A percentile compares a stretch with the other conserved stretches of the same genome.
Conservation (phyloP, 2,329 filamentous ascomycete species). For the Neopestalotiopsis sp. region DNA sequence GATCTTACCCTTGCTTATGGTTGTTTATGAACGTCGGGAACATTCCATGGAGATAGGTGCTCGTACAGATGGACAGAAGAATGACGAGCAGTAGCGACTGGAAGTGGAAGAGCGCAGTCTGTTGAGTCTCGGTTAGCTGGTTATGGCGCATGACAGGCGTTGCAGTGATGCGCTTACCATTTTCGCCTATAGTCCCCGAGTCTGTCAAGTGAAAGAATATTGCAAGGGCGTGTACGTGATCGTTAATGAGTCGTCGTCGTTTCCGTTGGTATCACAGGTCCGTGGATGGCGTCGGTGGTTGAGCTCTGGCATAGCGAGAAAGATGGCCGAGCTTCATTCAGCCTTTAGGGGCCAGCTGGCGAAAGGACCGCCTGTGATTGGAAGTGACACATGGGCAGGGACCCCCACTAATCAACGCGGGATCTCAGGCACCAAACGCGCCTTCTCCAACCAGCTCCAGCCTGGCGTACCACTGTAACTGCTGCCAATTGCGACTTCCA, state of each 20-base stretch:
- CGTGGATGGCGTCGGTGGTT: neutral
- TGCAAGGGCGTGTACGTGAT: neutral
- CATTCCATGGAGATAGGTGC: conserved; percentile 89
- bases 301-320: conserved; percentile 1
- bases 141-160: neutral
- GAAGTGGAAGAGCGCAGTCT: conserved; percentile 99
- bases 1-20: conserved; percentile 82
- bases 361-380: conserved; percentile 2
- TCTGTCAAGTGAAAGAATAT: neutral
- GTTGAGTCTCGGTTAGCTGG: conserved; percentile 10
- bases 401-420: neutral
- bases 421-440: neutral
- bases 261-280: neutral
- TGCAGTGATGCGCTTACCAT: neutral
- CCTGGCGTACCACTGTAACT: neutral
- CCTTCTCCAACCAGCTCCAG: neutral
- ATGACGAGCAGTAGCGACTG: conserved; percentile 94
- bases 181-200: neutral
- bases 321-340: neutral
- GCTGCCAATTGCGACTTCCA: neutral
- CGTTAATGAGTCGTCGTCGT: neutral
- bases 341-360: conserved; percentile 8
- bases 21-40: conserved; percentile 89
- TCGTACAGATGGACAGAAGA: conserved; percentile 94
- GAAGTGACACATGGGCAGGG: neutral